phyloP scores from a whole-genome alignment of 371 early-diverging fungal species.

The Rhizopus stolonifer region DNA sequence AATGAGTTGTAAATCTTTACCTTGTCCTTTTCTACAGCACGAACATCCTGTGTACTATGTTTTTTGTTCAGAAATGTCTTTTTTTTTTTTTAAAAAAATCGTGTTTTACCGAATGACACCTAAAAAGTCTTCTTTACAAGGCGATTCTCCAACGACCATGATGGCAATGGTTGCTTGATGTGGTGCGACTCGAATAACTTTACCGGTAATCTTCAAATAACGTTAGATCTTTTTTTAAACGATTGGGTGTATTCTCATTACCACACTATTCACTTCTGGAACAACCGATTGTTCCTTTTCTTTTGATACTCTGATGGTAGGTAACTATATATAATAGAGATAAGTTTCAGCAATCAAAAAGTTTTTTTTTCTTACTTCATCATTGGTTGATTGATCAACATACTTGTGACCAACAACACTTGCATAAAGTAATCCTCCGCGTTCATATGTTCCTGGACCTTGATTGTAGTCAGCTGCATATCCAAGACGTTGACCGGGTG shows the following conservation, averaged over 20 bases:
- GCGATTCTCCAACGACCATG: constrained; percentile 82
- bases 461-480: constrained; percentile 67
- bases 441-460: constrained; percentile 79
- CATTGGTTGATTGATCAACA: constrained; percentile 32
- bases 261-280: constrained; percentile 82
- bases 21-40: constrained; percentile 93
- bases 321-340: constrained; percentile 33
- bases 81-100: background rate
- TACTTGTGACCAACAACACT: constrained; percentile 73
- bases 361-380: too few species aligned
- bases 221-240: background rate
- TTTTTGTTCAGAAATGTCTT: too few species aligned
- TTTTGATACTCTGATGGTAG: constrained; percentile 63
- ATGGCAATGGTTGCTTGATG: constrained; percentile 84
- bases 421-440: constrained; percentile 77
- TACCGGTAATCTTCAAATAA: constrained; percentile 64
- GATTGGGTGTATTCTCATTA: constrained; percentile 28
- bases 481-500: constrained; percentile 85
- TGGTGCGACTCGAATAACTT: constrained; percentile 85
- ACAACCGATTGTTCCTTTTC: constrained; percentile 74
- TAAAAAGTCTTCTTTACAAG: constrained; percentile 88
- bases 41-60: constrained; percentile 80
- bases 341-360: background rate
- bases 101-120: constrained; percentile 79
- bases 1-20: constrained; percentile 89